A percentile compares a stretch with the other conserved stretches of the same genome.
Evolutionary conservation across 495 filamentous ascomycete genomes (phyloP).

Genomic region (Talaromyces proteolyticus): DNA sequence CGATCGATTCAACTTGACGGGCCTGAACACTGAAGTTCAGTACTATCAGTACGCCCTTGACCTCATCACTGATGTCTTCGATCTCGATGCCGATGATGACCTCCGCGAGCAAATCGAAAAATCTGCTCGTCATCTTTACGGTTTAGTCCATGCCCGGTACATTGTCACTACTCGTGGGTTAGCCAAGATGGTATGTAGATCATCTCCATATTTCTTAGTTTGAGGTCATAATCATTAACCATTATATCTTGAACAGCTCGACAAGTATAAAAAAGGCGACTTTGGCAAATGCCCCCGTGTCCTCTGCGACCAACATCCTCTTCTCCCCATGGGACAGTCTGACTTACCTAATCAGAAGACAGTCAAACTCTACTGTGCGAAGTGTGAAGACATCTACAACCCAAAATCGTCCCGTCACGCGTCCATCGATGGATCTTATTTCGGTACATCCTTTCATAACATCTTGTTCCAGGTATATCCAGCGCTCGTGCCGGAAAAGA

Average conservation of each 20-base stretch:
- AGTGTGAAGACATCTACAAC: constrained; percentile 98
- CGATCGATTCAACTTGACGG: constrained; percentile 96
- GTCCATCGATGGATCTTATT: constrained; percentile 94
- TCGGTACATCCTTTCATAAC: constrained; percentile 95
- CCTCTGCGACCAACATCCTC: constrained; percentile 82
- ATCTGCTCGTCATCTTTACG: constrained; percentile 92
- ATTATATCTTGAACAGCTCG: constrained; percentile 54
- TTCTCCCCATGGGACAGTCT: constrained; percentile 88
- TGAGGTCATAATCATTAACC: neutral
- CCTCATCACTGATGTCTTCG: constrained; percentile 99
- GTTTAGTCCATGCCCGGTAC: constrained; percentile 92
- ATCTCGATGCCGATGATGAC: constrained; percentile 97
- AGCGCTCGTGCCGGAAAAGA: constrained; percentile 78
- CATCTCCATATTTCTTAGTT: neutral
- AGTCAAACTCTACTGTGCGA: constrained; percentile 93
- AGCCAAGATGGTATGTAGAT: constrained; percentile 79
- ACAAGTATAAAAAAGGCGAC: constrained; percentile 97
- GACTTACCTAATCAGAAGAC: constrained; percentile 79
- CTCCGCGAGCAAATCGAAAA: constrained; percentile 98
- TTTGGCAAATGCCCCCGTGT: constrained; percentile 98
- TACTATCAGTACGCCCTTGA: constrained; percentile 99
- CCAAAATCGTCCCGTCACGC: constrained; percentile 96
- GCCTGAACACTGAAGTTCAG: constrained; percentile 92
- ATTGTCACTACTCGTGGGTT: constrained; percentile 94
- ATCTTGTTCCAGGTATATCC: constrained; percentile 99